These are phyloP conservation scores for Nicotiana attenuata DNA, from an alignment of 257 asterid genomes.

Conservation along the genomic window DNA sequence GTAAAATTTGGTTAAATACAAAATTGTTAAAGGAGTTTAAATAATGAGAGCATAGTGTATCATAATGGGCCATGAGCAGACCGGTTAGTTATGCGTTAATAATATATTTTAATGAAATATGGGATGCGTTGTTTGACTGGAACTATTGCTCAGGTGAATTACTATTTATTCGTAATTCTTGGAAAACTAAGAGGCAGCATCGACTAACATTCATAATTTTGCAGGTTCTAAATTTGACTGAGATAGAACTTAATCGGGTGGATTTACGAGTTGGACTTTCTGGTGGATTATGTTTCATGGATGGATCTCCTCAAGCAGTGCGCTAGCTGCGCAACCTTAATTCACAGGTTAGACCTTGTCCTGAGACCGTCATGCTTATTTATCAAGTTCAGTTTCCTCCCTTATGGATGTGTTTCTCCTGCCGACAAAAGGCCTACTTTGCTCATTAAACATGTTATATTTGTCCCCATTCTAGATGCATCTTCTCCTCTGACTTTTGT, in stretches of 20 bases:
- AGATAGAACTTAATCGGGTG: slow-evolving; percentile 76
- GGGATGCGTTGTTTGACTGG: not conserved
- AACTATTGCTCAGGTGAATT: not conserved
- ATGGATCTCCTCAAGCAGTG: slow-evolving; percentile 90
- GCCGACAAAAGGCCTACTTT: not conserved
- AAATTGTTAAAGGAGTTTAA: no score
- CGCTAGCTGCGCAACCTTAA: slow-evolving; percentile 67
- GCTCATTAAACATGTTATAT: not conserved
- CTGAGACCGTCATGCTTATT: slow-evolving; percentile 9
- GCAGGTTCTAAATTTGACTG: slow-evolving; percentile 82
- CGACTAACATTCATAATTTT: slow-evolving; percentile 18
- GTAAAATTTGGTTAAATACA: no score
- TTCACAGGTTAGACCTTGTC: slow-evolving; percentile 54
- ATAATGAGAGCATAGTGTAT: no score
- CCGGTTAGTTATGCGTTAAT: not conserved
- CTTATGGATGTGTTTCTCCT: not conserved
- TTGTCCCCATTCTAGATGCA: not conserved
- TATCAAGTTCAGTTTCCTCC: not conserved
- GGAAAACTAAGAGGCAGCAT: not conserved
- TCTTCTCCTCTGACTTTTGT: not conserved
- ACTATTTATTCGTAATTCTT: not conserved
- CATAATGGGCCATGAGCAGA: not conserved
- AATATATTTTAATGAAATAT: not conserved
- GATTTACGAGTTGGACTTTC: slow-evolving; percentile 84
- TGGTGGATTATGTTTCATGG: slow-evolving; percentile 91